phyloP scores from a whole-genome alignment of 768 basidiomycete genomes.

The Naganishia vishniacii region DNA sequence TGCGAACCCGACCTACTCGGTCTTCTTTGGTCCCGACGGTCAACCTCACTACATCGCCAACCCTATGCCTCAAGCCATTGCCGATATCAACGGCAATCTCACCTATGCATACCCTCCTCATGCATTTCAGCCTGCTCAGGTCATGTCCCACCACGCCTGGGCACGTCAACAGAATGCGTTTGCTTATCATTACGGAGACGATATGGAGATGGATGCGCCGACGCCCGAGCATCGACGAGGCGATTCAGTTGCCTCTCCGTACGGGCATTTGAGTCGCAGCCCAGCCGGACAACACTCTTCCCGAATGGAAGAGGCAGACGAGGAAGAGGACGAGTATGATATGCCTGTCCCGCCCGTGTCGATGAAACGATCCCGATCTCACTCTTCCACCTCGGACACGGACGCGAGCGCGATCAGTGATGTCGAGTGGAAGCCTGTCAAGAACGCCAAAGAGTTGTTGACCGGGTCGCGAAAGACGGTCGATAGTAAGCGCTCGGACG shows the following conservation, averaged over 20 bases:
- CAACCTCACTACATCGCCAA: slow-evolving; percentile 12
- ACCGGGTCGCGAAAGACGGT: background rate
- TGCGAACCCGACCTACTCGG: slow-evolving; percentile 3
- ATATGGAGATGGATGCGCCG: slow-evolving; percentile 22
- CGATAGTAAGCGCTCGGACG: background rate
- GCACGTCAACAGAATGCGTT: slow-evolving; percentile 22
- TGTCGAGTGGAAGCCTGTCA: slow-evolving; percentile 20
- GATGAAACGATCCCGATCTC: background rate
- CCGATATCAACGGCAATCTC: slow-evolving; percentile 15
- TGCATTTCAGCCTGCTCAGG: slow-evolving; percentile 9
- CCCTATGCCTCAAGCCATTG: slow-evolving; percentile 5
- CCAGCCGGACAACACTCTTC: background rate
- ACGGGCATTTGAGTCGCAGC: background rate
- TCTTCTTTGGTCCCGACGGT: slow-evolving; percentile 4
- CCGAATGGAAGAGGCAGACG: background rate
- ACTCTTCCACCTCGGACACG: background rate
- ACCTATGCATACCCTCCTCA: slow-evolving; percentile 12
- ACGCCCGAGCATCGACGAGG: slow-evolving; percentile 5
- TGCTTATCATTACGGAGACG: slow-evolving; percentile 24
- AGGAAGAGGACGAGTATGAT: background rate
- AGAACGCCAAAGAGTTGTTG: slow-evolving; percentile 4
- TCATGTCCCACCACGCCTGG: slow-evolving; percentile 11
- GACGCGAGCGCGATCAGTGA: background rate
- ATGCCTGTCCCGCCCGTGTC: background rate
- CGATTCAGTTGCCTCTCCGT: background rate